phyloP scores from a whole-genome alignment of 208 protist genomes.

The Crithidia thermophila region DNA sequence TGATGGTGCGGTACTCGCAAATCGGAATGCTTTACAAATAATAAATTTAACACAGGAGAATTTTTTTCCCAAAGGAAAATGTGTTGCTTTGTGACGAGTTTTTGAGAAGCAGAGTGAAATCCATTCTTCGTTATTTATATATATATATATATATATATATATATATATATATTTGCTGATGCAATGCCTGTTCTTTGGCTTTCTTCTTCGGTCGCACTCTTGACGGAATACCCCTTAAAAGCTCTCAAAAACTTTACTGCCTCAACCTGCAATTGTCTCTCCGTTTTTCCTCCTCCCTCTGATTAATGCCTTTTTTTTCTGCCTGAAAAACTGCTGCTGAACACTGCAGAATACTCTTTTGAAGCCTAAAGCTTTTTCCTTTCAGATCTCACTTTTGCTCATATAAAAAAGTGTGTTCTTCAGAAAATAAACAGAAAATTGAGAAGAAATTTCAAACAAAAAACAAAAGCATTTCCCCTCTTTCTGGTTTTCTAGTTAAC shows the following conservation, averaged over 20 bases:
- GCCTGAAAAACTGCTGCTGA: neutral
- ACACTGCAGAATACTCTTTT: neutral
- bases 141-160: neutral
- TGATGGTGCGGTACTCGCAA: too few relatives aligned
- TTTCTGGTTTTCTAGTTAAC: conserved; percentile 6
- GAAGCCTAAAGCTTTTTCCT: conserved; percentile 1
- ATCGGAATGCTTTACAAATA: too few relatives aligned
- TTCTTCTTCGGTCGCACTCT: too few relatives aligned
- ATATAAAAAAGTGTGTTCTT: too few relatives aligned
- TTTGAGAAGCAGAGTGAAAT: too few relatives aligned
- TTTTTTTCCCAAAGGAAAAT: too few relatives aligned
- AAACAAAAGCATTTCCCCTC: conserved; percentile 2
- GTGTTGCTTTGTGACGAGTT: too few relatives aligned
- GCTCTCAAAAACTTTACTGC: neutral
- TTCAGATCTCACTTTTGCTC: conserved; percentile 1
- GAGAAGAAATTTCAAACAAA: neutral
- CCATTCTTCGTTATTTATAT: neutral
- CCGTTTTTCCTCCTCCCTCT: neutral
- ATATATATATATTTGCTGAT: conserved; percentile 11
- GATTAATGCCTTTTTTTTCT: too few relatives aligned
- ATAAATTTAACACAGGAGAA: too few relatives aligned
- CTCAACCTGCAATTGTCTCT: neutral
- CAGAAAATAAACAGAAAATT: neutral
- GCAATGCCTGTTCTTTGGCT: too few relatives aligned
- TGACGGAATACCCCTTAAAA: neutral